These are phyloP conservation scores for Penicillium canariense DNA, from an alignment of 495 filamentous ascomycete genomes.

Conservation along the genomic window DNA sequence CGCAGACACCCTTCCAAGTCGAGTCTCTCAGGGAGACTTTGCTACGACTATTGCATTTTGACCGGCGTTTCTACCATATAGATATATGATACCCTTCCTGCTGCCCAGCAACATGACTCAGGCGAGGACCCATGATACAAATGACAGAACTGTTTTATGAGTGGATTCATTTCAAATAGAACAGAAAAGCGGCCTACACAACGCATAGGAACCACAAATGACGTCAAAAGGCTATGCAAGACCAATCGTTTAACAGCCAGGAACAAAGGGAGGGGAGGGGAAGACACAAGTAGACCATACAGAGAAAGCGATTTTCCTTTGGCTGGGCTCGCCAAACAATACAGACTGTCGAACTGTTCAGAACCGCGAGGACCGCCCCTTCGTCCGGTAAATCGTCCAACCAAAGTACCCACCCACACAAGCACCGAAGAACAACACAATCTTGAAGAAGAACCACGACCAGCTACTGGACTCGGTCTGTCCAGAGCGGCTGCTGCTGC, in stretches of 20 bases:
- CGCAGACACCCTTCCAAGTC: not conserved
- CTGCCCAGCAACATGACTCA: not conserved
- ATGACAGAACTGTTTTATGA: slow-evolving; percentile 18
- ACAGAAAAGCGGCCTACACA: slow-evolving; percentile 11
- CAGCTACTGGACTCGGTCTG: slow-evolving; percentile 64
- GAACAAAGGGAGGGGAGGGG: no score
- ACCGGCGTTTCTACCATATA: not conserved
- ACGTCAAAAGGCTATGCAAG: slow-evolving; percentile 31
- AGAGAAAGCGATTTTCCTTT: no score
- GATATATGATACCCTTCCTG: not conserved
- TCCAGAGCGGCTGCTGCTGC: slow-evolving; percentile 33
- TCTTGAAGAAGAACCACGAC: slow-evolving; percentile 90
- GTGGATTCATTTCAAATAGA: slow-evolving; percentile 26
- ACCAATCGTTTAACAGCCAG: slow-evolving; percentile 20
- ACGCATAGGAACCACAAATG: slow-evolving; percentile 10
- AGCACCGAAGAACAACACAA: slow-evolving; percentile 69
- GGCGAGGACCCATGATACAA: no score
- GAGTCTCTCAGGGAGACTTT: not conserved
- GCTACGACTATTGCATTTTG: not conserved
- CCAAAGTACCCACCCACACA: slow-evolving; percentile 76
- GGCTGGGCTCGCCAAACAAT: no score
- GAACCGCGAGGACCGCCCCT: slow-evolving; percentile 75
- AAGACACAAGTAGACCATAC: no score
- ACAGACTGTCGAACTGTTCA: slow-evolving; percentile 32
- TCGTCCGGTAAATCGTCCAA: slow-evolving; percentile 75